Conservation (phyloP, 176 grass and related monocot genomes). For the Ananas comosus region DNA sequence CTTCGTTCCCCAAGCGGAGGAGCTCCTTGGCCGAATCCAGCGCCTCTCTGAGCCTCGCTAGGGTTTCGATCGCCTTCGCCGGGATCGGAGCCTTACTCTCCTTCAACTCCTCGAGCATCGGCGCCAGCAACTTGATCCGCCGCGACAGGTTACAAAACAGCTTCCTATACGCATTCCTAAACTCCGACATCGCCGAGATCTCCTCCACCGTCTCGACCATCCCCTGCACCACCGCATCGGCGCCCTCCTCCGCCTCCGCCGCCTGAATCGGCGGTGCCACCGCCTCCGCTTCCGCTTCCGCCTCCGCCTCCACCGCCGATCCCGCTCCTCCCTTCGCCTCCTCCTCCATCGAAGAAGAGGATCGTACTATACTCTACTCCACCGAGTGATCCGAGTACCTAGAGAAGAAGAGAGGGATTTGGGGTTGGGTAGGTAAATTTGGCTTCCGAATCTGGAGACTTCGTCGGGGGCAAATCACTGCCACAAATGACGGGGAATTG, state of each 20-base stretch:
- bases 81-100: constrained; percentile 41
- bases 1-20: constrained; percentile 55
- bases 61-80: constrained; percentile 23
- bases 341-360: background rate
- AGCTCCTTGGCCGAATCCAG: constrained; percentile 52
- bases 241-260: background rate
- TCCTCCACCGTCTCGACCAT: constrained; percentile 44
- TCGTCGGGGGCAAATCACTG: background rate
- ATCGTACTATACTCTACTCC: no score
- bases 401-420: background rate
- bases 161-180: constrained; percentile 69
- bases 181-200: constrained; percentile 60
- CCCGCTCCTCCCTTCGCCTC: background rate
- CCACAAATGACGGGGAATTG: background rate
- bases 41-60: constrained; percentile 43
- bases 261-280: background rate
- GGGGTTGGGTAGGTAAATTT: background rate
- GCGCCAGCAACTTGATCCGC: constrained; percentile 83
- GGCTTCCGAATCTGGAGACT: background rate
- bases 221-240: constrained; percentile 33
- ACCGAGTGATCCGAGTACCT: background rate
- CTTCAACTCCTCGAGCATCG: constrained; percentile 93
- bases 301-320: constrained; percentile 9
- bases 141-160: constrained; percentile 81
- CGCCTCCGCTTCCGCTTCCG: constrained; percentile 11